Conservation (phyloP, 2,329 filamentous ascomycete species). For the Colletotrichum paranaense region DNA sequence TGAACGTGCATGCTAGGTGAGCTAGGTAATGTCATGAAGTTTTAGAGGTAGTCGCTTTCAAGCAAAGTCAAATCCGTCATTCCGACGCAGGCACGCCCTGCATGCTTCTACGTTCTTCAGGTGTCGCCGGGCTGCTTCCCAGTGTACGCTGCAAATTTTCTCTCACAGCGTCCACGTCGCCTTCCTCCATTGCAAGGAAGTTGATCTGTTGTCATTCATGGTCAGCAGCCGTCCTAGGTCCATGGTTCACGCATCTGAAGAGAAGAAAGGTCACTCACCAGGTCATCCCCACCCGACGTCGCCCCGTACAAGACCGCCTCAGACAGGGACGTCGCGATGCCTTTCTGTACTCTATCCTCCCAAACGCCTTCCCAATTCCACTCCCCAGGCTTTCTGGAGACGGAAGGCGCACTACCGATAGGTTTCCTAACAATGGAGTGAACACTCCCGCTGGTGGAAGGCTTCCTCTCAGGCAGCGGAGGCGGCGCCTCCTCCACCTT, state of each 20-base stretch:
- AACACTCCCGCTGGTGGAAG: constrained; percentile 13
- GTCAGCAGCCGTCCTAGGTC: constrained; percentile 12
- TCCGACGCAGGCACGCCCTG: constrained; percentile 30
- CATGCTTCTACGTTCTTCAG: constrained; percentile 35
- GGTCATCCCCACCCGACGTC: constrained; percentile 50
- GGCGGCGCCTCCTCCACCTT: constrained; percentile 36
- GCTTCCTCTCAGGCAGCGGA: constrained; percentile 4
- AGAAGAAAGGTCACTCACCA: constrained; percentile 19
- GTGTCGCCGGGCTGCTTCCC: constrained; percentile 40
- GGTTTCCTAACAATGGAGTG: constrained; percentile 34
- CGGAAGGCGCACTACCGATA: background rate
- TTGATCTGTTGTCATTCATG: constrained; percentile 61
- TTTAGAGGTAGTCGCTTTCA: constrained; percentile 28
- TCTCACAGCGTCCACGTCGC: constrained; percentile 67
- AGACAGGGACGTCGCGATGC: constrained; percentile 80
- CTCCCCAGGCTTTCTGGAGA: constrained; percentile 74
- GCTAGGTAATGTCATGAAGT: constrained; percentile 22
- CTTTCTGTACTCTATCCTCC: constrained; percentile 87
- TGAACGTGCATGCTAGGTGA: background rate
- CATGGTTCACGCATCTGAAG: no score
- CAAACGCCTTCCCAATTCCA: constrained; percentile 99
- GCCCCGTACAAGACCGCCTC: constrained; percentile 84
- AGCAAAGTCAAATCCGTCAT: constrained; percentile 8
- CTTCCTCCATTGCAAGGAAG: constrained; percentile 73
- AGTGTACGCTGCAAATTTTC: constrained; percentile 67